Evolutionary conservation across 83 land plant species (phyloP).

Genomic region (Isoetes engelmannii): DNA sequence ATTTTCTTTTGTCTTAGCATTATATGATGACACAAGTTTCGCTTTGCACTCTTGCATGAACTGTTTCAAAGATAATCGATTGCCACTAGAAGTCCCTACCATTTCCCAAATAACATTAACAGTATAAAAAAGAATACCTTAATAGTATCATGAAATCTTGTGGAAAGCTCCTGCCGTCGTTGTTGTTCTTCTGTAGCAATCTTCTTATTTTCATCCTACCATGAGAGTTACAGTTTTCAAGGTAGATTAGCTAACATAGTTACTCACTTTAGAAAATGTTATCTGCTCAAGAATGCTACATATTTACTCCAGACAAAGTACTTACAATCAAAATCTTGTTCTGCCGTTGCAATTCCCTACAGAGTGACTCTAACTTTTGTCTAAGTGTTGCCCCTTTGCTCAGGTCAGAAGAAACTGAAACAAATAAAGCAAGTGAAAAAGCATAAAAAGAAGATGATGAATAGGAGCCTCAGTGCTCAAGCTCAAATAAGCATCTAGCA

Average conservation of each 20-base stretch:
- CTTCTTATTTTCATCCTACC: conserved; percentile 83
- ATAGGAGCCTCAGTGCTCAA: no score
- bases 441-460: neutral
- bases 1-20: no score
- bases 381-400: conserved; percentile 39
- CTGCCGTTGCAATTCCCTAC: conserved; percentile 90
- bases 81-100: neutral
- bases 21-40: no score
- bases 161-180: conserved; percentile 70
- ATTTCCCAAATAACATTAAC: neutral
- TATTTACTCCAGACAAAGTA: neutral
- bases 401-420: conserved; percentile 33
- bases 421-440: neutral
- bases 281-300: neutral
- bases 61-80: neutral
- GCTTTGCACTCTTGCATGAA: no score
- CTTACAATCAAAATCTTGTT: conserved; percentile 84
- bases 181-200: conserved; percentile 77
- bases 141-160: conserved; percentile 77
- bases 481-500: neutral
- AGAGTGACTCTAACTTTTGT: conserved; percentile 86
- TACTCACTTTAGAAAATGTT: neutral
- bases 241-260: neutral
- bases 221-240: neutral
- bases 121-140: conserved; percentile 45